Base-by-base conservation (phyloP, 768 basidiomycete species). In the Pisolithus marmoratus region DNA sequence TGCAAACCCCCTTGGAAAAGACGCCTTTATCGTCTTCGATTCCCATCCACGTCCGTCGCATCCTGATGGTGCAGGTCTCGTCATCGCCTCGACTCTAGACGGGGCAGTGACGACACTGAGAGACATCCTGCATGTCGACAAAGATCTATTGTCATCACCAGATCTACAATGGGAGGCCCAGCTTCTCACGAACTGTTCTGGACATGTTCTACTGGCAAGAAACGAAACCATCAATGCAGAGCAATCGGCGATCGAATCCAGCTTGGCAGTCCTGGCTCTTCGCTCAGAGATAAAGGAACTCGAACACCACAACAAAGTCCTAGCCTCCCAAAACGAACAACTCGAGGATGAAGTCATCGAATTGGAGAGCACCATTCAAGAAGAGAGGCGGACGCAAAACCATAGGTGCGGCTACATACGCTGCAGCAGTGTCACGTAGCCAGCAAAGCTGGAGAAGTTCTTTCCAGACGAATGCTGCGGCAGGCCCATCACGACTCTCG, bases 101-200 rank as follows among this genome's bases (percentile, higher is more conserved):
- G 63, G 56, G 5, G 70, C 77, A 1, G 77, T 79, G 3, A 46
- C 57, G 15, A 74, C 76, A 46, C 69, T 85, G 45, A 64, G 70
- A 19, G 60, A 71, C 0, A 71, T 83, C 36, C 67, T 86, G 31
- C 72, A 73, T 7, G 70, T 78, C 51, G 83, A 85, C 51, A 61
- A 70, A 47, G 54, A 60, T 29, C 52, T 81, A 24, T 61, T 82
- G 14, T 58, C 63, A 19, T 74, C 80, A 47, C 57, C 66, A 15
- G 65, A 67, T 11, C 61, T 83, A 38, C 78, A 78, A 55, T 87
- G 84, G 83, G 79, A 87, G 56, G 78, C 81, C 1, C 81, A 84
- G 52, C 74, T 85, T 3, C 72, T 87, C 22, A 67, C 72, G 3
- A 74, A 84, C 48, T 84, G 74, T 56, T 84, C 82, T 0, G 83